Percentiles rank a stretch among this genome's conserved stretches.
These are phyloP conservation scores for Fusarium chuoi DNA, from an alignment of 2,329 filamentous ascomycete genomes.

Conservation along the genomic window DNA sequence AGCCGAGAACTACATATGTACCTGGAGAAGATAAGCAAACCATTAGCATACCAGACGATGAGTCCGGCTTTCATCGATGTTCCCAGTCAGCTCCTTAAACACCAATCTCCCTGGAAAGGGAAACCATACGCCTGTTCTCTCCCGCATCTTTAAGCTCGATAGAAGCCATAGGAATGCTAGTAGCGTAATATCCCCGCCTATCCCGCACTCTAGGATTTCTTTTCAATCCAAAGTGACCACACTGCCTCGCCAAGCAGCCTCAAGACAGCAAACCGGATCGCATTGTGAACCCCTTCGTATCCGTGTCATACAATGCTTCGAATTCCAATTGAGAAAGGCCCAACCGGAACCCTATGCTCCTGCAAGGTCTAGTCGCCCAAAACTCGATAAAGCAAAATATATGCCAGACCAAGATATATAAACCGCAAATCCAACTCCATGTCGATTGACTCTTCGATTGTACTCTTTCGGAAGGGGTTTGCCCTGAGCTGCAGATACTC, in stretches of 20 bases:
- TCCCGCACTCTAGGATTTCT: constrained; percentile 8
- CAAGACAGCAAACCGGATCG: constrained; percentile 8
- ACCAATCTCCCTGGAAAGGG: constrained; percentile 34
- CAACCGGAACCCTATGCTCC: constrained; percentile 27
- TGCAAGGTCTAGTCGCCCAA: constrained; percentile 35
- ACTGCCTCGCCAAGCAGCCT: constrained; percentile 11
- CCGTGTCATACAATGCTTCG: constrained; percentile 29
- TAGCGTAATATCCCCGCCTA: constrained; percentile 12
- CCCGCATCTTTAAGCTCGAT: constrained; percentile 12
- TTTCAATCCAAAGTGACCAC: constrained; percentile 14
- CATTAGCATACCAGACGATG: constrained; percentile 29
- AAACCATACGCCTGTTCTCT: constrained; percentile 37
- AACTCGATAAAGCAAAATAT: constrained; percentile 29
- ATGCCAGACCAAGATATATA: constrained; percentile 28
- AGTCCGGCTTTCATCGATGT: constrained; percentile 20
- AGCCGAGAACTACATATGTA: constrained; percentile 31
- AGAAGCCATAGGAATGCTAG: constrained; percentile 31
- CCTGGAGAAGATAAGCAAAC: constrained; percentile 24
- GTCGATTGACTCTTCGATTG: constrained; percentile 9
- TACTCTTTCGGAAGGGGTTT: constrained; percentile 14
- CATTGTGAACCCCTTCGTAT: constrained; percentile 19
- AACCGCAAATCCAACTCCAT: constrained; percentile 31
- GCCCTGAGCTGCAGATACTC: constrained; percentile 12
- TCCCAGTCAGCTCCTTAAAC: constrained; percentile 34
- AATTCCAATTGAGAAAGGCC: constrained; percentile 28